phyloP scores from a whole-genome alignment of 805 yeast species.

The Candida suzukii region DNA sequence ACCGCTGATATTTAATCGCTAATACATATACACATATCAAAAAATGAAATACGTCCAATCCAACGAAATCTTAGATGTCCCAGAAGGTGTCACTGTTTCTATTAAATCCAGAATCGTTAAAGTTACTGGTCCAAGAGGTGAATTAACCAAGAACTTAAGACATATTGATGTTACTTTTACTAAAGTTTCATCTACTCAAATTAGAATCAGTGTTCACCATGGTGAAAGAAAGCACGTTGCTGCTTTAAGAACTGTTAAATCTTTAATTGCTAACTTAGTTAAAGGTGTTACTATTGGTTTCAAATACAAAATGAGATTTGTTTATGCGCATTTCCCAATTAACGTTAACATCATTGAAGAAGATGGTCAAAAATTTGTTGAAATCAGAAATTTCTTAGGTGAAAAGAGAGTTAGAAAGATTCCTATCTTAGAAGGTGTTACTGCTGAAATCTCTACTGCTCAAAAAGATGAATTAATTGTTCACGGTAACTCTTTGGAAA shows the following conservation, averaged over 20 bases:
- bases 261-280: constrained; percentile 87
- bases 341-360: constrained; percentile 86
- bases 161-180: constrained; percentile 93
- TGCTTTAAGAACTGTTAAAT: constrained; percentile 96
- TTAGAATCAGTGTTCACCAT: constrained; percentile 91
- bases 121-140: constrained; percentile 98
- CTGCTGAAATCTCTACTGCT: constrained; percentile 68
- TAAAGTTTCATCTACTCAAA: constrained; percentile 62
- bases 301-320: constrained; percentile 99
- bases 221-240: constrained; percentile 99
- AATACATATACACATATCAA: not conserved
- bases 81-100: constrained; percentile 87
- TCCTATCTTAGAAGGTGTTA: constrained; percentile 83
- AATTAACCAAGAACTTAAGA: constrained; percentile 79
- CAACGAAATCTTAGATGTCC: constrained; percentile 54
- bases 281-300: constrained; percentile 99
- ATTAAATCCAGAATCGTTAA: constrained; percentile 88
- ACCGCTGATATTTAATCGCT: not conserved
- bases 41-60: constrained; percentile 58
- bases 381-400: constrained; percentile 99
- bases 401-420: constrained; percentile 95
- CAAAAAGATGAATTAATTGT: constrained; percentile 94
- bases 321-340: constrained; percentile 99
- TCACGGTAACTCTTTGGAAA: constrained; percentile 93
- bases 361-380: constrained; percentile 70